These are phyloP conservation scores for Casuarina equisetifolia DNA, from an alignment of 306 rosid species.

Conservation along the genomic window DNA sequence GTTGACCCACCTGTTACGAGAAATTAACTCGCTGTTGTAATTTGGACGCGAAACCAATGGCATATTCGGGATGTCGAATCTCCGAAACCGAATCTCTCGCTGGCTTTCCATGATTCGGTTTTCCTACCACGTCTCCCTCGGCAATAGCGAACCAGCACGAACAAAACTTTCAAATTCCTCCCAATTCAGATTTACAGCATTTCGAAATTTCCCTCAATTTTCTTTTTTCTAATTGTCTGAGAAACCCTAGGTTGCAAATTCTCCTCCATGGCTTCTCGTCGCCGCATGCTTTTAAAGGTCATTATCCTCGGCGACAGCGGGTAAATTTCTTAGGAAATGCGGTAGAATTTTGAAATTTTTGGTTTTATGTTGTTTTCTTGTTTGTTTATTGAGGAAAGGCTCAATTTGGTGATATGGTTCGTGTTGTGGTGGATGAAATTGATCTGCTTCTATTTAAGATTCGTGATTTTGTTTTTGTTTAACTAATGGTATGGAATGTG, in stretches of 20 bases:
- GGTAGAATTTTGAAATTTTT: not conserved
- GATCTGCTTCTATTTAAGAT: not conserved
- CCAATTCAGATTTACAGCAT: slow-evolving; percentile 15
- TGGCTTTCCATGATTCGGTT: slow-evolving; percentile 12
- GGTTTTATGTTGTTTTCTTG: not conserved
- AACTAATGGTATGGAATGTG: slow-evolving; percentile 8
- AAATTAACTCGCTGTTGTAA: not conserved
- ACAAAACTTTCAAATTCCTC: not conserved
- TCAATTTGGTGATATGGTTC: not conserved
- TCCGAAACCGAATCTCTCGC: not conserved
- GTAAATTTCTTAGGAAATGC: slow-evolving; percentile 41
- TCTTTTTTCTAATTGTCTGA: not conserved
- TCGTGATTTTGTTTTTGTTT: not conserved
- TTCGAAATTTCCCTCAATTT: slow-evolving; percentile 9
- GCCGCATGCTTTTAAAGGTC: slow-evolving; percentile 98
- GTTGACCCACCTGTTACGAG: no score
- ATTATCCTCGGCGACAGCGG: slow-evolving; percentile 99
- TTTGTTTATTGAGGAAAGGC: not conserved
- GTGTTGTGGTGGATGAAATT: not conserved
- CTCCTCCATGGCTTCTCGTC: slow-evolving; percentile 85
- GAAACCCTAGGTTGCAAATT: not conserved
- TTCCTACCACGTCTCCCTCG: not conserved
- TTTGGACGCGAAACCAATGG: not conserved
- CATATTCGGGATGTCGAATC: not conserved
- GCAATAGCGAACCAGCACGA: not conserved